These are phyloP conservation scores for Cucumis cinereus DNA, from an alignment of 306 rosid genomes.

Conservation along the genomic window DNA sequence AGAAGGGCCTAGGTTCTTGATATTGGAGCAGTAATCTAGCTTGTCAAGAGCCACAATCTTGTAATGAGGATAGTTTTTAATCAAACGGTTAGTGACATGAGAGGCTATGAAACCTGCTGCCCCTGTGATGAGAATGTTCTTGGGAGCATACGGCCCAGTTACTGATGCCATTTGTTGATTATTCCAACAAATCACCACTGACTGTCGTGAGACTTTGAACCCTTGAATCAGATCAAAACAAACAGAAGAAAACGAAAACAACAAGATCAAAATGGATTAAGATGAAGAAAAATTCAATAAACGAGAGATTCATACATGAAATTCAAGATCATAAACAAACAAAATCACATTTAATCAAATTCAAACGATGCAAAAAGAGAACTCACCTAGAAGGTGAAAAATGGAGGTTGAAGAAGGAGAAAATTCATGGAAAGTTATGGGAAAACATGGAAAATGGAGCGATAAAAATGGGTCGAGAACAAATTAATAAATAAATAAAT, in stretches of 20 bases:
- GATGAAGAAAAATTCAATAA: background rate
- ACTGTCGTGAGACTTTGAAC: background rate
- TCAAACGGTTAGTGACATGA: conserved; percentile 45
- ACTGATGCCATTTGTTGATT: conserved; percentile 19
- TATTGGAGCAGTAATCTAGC: conserved; percentile 53
- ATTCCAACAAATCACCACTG: background rate
- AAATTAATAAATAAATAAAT: no score
- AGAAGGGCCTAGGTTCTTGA: conserved; percentile 38
- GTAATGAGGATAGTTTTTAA: conserved; percentile 40
- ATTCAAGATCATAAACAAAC: background rate
- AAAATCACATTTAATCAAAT: background rate
- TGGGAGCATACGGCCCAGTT: conserved; percentile 30
- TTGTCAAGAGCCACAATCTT: conserved; percentile 58
- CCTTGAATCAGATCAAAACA: background rate
- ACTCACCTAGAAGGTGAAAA: background rate
- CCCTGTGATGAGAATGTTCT: conserved; percentile 53
- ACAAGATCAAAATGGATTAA: background rate
- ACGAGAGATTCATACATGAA: background rate
- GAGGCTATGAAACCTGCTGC: conserved; percentile 74
- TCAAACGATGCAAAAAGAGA: background rate
- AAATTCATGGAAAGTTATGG: background rate
- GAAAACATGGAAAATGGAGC: background rate
- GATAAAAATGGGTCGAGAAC: background rate
- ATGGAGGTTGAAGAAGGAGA: background rate
- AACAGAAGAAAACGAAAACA: background rate